These are phyloP conservation scores for Tylopilus plumbeoviolaceoides DNA, from an alignment of 768 basidiomycete genomes.

Conservation along the genomic window DNA sequence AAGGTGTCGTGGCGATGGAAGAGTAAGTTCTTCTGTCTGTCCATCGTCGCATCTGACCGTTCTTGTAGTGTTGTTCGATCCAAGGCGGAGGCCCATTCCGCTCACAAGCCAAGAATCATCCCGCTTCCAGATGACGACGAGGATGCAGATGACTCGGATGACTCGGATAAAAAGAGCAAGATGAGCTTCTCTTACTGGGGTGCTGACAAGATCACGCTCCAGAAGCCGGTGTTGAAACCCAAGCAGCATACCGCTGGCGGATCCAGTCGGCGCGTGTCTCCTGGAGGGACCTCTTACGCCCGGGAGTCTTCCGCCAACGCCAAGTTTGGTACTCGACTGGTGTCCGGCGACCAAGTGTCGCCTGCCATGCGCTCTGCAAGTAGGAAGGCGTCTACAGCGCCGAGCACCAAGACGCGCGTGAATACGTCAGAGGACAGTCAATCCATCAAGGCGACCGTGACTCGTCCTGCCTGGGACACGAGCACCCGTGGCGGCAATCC, in stretches of 20 bases:
- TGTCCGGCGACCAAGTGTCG: conserved; percentile 53
- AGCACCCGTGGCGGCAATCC: conserved; percentile 45
- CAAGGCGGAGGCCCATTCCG: conserved; percentile 52
- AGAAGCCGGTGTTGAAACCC: conserved; percentile 65
- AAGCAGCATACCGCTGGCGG: conserved; percentile 32
- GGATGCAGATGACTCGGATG: conserved; percentile 66
- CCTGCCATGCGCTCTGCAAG: conserved; percentile 53
- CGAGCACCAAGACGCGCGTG: conserved; percentile 40
- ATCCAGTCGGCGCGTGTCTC: conserved; percentile 37
- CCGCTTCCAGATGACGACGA: conserved; percentile 65
- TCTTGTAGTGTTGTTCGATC: conserved; percentile 62
- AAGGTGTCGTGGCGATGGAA: conserved; percentile 86
- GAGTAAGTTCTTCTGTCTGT: conserved; percentile 53
- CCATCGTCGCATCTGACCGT: conserved; percentile 6
- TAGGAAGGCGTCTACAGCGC: conserved; percentile 49
- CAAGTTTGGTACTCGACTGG: conserved; percentile 83
- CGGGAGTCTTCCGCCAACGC: conserved; percentile 86
- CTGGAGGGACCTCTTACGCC: conserved; percentile 54
- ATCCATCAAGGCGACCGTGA: conserved; percentile 68
- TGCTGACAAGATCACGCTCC: conserved; percentile 85
- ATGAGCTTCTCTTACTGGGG: conserved; percentile 96
- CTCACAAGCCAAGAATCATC: conserved; percentile 61
- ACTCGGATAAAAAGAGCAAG: conserved; percentile 86
- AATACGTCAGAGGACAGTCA: conserved; percentile 62
- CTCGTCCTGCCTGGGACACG: conserved; percentile 69